Base-by-base conservation (phyloP, 495 filamentous ascomycete species). In the Pyronema omphalodes region DNA sequence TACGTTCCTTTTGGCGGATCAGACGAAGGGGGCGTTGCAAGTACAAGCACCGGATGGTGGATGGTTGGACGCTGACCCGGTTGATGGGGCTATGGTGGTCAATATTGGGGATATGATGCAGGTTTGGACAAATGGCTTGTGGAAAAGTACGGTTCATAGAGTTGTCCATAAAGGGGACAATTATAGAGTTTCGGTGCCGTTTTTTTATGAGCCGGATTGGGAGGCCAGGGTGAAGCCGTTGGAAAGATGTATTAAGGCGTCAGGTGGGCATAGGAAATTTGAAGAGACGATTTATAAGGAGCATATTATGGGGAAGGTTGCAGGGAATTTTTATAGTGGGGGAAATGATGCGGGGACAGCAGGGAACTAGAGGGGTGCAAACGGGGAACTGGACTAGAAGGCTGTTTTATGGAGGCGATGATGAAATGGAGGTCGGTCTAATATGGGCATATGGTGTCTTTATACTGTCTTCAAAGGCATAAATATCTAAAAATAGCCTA, bases 41-140 rank as follows among this genome's bases (percentile, higher is more conserved):
- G 70, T 77, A 0, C 57, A 75, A 9, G 72, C 69, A 17, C 64
- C 64, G n/a, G 63, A 69, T 15, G 74, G 73, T 7, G 70, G 72
- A 53, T 79, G 75, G 76, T 61, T 80, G 12, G 71, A 72, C 58
- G 76, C 68, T 7, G 61, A 66, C n/a, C 78, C 77, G 0, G 67
- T 79, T 17, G 60, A 71, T 41, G 76, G 76, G 11, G 76, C 77
- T 0, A 63, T 79, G 9, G 79, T 82, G 3, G 76, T 84, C 36
- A 83, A 83, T 63, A 76, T 84, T 52, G 79, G 77, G 0, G 79
- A 81, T 58, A 77, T 79, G 58, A 68, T 82, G 68, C 74, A 77
- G 70, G 67, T 77, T 8, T 69, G 79, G 49, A 79, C 74, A 23
- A 83, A 82, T 57, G 74, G 77, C 59, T 62, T 67, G 51, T 78